A percentile compares a stretch with the other conserved stretches of the same genome.
Conservation (phyloP, 139 green algal species). For the Micractinium sp. region DNA sequence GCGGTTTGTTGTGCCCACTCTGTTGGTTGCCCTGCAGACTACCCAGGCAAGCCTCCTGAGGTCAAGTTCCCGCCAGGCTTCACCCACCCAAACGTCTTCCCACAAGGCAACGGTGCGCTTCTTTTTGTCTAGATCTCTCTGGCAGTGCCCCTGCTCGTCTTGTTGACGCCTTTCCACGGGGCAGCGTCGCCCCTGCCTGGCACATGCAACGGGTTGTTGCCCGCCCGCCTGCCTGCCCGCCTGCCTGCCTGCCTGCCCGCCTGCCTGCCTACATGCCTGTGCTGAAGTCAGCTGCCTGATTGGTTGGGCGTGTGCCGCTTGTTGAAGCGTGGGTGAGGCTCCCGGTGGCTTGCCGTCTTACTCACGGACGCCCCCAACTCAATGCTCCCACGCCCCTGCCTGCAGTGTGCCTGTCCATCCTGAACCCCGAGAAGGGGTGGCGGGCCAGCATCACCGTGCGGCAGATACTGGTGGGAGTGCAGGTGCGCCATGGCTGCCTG, state of each 20-base stretch:
- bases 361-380: not conserved
- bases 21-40: constrained; percentile 43
- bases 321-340: too few species aligned
- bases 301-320: too few species aligned
- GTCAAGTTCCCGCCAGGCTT: constrained; percentile 39
- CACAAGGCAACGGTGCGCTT: constrained; percentile 62
- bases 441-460: constrained; percentile 68
- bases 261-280: not conserved
- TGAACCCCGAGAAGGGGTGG: constrained; percentile 61
- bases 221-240: too few species aligned
- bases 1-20: not conserved
- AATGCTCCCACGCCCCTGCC: not conserved
- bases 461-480: constrained; percentile 79
- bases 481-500: constrained; percentile 26
- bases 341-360: too few species aligned
- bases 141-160: not conserved
- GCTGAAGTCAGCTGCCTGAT: too few species aligned
- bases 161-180: not conserved
- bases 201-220: not conserved
- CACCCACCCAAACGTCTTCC: constrained; percentile 55
- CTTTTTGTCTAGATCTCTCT: not conserved
- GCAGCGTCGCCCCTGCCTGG: not conserved
- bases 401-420: constrained; percentile 69
- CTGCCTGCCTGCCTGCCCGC: not conserved
- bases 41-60: constrained; percentile 65